Base-by-base conservation (phyloP, 805 yeast species). In the Zygosaccharomyces rouxii region DNA sequence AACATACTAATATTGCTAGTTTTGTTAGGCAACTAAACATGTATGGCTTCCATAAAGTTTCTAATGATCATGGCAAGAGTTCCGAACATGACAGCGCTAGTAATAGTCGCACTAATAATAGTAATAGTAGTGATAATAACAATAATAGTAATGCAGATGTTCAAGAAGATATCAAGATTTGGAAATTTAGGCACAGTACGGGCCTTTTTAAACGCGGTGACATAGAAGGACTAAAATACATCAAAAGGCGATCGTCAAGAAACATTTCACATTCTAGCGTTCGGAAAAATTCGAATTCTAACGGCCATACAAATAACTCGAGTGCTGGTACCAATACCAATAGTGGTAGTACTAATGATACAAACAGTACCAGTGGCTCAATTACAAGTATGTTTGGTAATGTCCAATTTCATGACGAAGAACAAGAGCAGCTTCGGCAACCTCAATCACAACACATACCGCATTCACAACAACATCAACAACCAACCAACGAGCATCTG, bases 121-220 rank as follows among this genome's bases (percentile, higher is more conserved):
- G 18, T 19, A 47, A 48, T 33, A 49, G 44, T 33, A 49, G 49
- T 19, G 16, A 35, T 16, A 47, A 45, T 19, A 35, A 26, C 16
- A 46, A 41, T 5, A 19, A 23, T 13, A n/a, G 19, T 18, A 42
- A n/a, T 16, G 5, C 43, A 25, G 45, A 42, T 16, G 45, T 35
- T n/a, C 45, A 46, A 19, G 53, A 56, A 18, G 40, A 55, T 9
- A 50, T 61, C 26, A 64, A 64, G 50, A 60, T 63, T 13, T 90
- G 98, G 98, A 97, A 92, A 70, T 90, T 90, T 68, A 81, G 83
- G 49, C 98, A 90, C 64, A 79, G 86, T 23, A 81, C 87, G 3
- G 87, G 85, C 30, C 76, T 77, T 51, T 90, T 90, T 69, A 77
- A 80, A 55, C 83, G 88, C 45, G 97, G 96, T 37, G 94, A 89